Conservation (phyloP, 163 green algal species). For the Scenedesmus sp. region DNA sequence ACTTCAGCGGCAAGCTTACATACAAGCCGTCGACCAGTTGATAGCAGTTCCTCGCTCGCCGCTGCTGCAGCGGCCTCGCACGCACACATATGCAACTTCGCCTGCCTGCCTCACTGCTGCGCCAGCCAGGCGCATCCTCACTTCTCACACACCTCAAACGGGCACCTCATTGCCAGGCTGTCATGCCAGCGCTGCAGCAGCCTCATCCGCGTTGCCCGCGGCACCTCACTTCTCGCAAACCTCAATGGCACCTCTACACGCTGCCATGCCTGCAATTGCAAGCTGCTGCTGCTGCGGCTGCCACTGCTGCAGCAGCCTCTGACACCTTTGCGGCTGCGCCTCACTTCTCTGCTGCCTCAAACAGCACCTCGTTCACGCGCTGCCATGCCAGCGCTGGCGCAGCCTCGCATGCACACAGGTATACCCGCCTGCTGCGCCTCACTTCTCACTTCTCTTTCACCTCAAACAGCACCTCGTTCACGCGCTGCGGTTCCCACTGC, state of each 20-base stretch:
- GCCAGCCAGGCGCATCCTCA: neutral
- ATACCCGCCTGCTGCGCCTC: neutral
- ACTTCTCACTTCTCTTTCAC: neutral
- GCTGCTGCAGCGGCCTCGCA: no score
- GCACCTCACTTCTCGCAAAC: no score
- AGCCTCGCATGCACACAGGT: neutral
- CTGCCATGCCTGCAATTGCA: neutral
- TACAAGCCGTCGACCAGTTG: neutral
- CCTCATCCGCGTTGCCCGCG: no score
- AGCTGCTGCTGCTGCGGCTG: neutral
- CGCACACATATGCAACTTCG: no score
- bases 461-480: neutral
- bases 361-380: conserved; percentile 50
- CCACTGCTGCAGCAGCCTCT: neutral
- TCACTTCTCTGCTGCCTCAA: conserved; percentile 31
- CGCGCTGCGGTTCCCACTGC: no score
- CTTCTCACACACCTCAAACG: neutral
- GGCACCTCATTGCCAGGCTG: no score
- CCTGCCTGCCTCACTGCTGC: no score
- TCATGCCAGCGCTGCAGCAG: no score
- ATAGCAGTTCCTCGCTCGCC: no score
- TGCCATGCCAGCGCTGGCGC: neutral
- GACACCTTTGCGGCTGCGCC: neutral
- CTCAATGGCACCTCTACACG: no score
- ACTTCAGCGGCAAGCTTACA: neutral